These are phyloP conservation scores for Geotrichum citri-aurantii DNA, from an alignment of 1,139 yeast species.

Conservation along the genomic window DNA sequence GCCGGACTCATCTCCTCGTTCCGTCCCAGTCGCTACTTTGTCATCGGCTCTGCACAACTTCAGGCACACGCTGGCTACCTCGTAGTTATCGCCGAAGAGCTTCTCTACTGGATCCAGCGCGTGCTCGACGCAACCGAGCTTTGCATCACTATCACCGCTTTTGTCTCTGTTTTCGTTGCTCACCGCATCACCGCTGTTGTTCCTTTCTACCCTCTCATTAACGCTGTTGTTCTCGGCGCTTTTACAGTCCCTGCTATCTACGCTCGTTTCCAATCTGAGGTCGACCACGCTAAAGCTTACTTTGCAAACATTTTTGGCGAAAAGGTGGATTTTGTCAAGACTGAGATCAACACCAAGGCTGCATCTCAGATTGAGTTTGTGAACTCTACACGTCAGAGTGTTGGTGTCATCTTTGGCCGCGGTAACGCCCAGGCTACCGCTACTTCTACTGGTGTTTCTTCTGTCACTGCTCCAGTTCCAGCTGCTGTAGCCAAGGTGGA, in stretches of 20 bases:
- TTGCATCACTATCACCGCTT: constrained; percentile 1
- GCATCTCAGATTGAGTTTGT: constrained; percentile 4
- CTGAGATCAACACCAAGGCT: constrained; percentile 2
- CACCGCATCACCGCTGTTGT: constrained; percentile 1
- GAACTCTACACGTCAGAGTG: not conserved
- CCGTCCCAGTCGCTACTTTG: not conserved
- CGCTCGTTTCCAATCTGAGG: not conserved
- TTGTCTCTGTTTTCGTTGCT: not conserved
- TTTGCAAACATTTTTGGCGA: not conserved
- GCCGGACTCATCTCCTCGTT: constrained; percentile 8
- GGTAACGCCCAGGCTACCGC: not conserved
- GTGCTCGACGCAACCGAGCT: constrained; percentile 7
- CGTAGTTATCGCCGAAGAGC: constrained; percentile 5
- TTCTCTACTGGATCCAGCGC: constrained; percentile 8
- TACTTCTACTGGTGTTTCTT: not conserved
- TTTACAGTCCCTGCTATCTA: constrained; percentile 5
- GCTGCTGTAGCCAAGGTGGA: no score
- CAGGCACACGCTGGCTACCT: constrained; percentile 6
- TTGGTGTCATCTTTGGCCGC: constrained; percentile 4
- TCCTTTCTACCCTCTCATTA: not conserved
- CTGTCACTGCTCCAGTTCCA: constrained; percentile 2
- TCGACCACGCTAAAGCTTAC: not conserved
- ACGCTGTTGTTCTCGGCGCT: not conserved
- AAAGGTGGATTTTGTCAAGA: not conserved
- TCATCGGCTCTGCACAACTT: constrained; percentile 1